These are phyloP conservation scores for Auriscalpium orientale DNA, from an alignment of 768 basidiomycete genomes.

Conservation along the genomic window DNA sequence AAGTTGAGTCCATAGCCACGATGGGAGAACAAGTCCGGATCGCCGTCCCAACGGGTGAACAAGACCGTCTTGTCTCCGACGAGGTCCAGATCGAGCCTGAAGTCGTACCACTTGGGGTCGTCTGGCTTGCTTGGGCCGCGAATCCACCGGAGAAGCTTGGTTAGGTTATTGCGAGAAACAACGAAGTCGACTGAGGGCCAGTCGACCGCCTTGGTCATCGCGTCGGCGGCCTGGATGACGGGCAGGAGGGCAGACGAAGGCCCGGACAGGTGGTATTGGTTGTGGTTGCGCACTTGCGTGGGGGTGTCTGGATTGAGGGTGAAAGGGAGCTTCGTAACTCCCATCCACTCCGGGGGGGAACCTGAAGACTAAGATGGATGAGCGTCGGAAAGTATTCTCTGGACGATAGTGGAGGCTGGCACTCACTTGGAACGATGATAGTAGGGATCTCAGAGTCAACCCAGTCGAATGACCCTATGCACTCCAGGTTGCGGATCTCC, in stretches of 20 bases:
- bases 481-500: slow-evolving; percentile 14
- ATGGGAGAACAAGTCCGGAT: slow-evolving; percentile 17
- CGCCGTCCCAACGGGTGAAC: slow-evolving; percentile 51
- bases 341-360: slow-evolving; percentile 50
- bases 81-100: slow-evolving; percentile 68
- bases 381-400: too few relatives aligned
- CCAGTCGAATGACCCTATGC: slow-evolving; percentile 27
- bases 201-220: slow-evolving; percentile 24
- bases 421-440: slow-evolving; percentile 25
- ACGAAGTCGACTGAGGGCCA: slow-evolving; percentile 37
- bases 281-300: slow-evolving; percentile 45
- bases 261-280: slow-evolving; percentile 34
- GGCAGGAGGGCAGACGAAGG: slow-evolving; percentile 38
- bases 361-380: slow-evolving; percentile 27
- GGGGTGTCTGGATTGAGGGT: slow-evolving; percentile 49
- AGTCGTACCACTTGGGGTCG: slow-evolving; percentile 32
- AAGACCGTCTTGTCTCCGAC: slow-evolving; percentile 51
- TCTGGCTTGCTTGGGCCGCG: slow-evolving; percentile 3
- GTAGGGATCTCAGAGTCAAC: slow-evolving; percentile 14
- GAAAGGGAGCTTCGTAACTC: slow-evolving; percentile 36
- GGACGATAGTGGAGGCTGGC: too few relatives aligned
- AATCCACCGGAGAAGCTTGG: slow-evolving; percentile 57
- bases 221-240: slow-evolving; percentile 52
- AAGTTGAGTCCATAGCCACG: slow-evolving; percentile 54
- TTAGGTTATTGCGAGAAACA: slow-evolving; percentile 58